phyloP scores from a whole-genome alignment of 805 yeast species.

The Metschnikowia gruessii region DNA sequence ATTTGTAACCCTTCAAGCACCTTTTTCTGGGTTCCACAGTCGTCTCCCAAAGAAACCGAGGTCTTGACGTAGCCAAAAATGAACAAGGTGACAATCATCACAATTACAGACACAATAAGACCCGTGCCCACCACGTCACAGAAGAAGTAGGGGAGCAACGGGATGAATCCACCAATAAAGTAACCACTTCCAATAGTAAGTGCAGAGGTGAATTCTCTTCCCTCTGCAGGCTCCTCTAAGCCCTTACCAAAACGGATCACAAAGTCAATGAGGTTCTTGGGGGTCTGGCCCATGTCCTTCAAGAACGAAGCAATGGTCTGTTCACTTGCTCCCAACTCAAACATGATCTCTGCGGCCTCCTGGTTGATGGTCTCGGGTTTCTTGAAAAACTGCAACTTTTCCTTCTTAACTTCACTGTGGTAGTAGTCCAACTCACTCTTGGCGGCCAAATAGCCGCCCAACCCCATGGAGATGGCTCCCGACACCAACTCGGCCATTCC shows the following conservation, averaged over 20 bases:
- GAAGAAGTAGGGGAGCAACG: slow-evolving; percentile 88
- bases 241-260: slow-evolving; percentile 87
- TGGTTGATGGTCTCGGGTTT: slow-evolving; percentile 65
- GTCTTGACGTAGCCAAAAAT: slow-evolving; percentile 87
- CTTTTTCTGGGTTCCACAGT: slow-evolving; percentile 57
- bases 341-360: slow-evolving; percentile 76
- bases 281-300: slow-evolving; percentile 73
- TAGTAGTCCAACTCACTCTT: slow-evolving; percentile 80
- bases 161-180: slow-evolving; percentile 89
- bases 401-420: slow-evolving; percentile 65
- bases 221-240: slow-evolving; percentile 93
- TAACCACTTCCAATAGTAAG: slow-evolving; percentile 86
- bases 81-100: slow-evolving; percentile 84
- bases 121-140: slow-evolving; percentile 73
- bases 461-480: slow-evolving; percentile 97
- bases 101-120: slow-evolving; percentile 64
- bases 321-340: slow-evolving; percentile 70
- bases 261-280: slow-evolving; percentile 78
- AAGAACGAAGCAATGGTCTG: slow-evolving; percentile 72
- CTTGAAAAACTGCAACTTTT: slow-evolving; percentile 63
- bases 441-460: slow-evolving; percentile 96
- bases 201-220: slow-evolving; percentile 85
- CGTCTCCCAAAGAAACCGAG: slow-evolving; percentile 77
- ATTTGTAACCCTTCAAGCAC: slow-evolving; percentile 82
- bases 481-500: slow-evolving; percentile 96